Evolutionary conservation across 2,329 filamentous ascomycete species (phyloP), one percentile per base, ranked within the genome.

Genomic region (Aspergillus spinulosporus): DNA sequence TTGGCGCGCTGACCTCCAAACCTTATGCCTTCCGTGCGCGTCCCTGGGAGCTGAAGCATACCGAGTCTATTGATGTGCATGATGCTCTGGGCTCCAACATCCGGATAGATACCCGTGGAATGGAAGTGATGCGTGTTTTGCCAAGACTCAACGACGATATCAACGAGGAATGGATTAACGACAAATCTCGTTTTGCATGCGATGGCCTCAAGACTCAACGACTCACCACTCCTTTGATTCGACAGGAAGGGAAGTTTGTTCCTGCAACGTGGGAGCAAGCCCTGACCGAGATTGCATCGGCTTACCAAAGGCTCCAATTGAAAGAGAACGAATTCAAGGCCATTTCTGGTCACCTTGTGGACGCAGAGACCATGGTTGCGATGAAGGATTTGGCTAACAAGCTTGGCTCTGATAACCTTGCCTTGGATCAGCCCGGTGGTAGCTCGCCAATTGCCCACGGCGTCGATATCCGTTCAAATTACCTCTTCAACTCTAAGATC

Each of bases 151-250:
- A 99, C 74, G 94, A 99, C 72, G 92, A 97, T 68, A 86, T 99
- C 68, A 99, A 99, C 75, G 94, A 99, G 80, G 94, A 99, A 77
- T 99, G 94, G 94, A 97, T 99, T 75, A 94, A 97, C 77, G 94
- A 99, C 81, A 99, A 97, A 83, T 88, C 91, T 40, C 87, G 94
- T 63, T 99, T 97, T 74, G 93, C 94, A 42, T 96, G 92, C 73
- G 94, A 99, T 73, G 94, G 94, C 49, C 82, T 99, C 64, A 96
- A 92, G 84, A 97, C 93, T 46, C 94, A 99, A 78, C 86, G 94
- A 71, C 82, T 99, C 55, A 97, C 94, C 36, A 94, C 93, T 64
- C 94, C 94, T 42, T 79, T 99, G 61, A 87, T 97, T 68, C 89
- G 92, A 65, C 87, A 88, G 57, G 89, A 95, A 58, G 89, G 92